Base-by-base conservation (phyloP, 1,284 basidiomycete species). In the Sanghuangporus weigelae region DNA sequence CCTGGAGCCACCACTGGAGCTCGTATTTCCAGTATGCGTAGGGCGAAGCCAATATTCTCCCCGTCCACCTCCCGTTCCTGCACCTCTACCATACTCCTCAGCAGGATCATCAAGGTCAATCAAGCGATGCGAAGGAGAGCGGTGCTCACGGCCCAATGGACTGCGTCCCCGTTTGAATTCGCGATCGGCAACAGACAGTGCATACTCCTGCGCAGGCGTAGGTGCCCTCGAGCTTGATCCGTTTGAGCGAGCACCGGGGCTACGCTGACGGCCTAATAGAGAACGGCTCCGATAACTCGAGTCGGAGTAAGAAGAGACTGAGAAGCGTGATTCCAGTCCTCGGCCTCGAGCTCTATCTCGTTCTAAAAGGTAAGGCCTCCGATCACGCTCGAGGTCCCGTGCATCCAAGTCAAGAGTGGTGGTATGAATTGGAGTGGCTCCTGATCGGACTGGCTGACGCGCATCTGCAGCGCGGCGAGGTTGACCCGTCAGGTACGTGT, bases 401-500 rank as follows among this genome's bases (percentile, higher is more conserved):
- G 63, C 60, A 79, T 81, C 60, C 76, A 78, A n/a, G 71, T 69
- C 35, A 81, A 83, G 71, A 80, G 81, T 57, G 79, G 75, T 67
- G 76, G 50, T 3, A 73, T 71, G 62, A 79, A 69, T 54, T 74
- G 71, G 64, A 80, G 78, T 66, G 72, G 66, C 11, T 66, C 59
- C 57, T 79, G 78, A 46, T 71, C 77, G 81, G 65, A 89, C 78
- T 36, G 89, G 87, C 73, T 86, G 82, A n/a, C 87, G 79, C 21
- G 87, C 83, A 69, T 89, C 85, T 3, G 88, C 84, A 39, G 76
- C 79, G 26, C 77, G 76, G 38, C 82, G 79, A 57, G 83, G 84
- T 57, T 78, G 71, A 19, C 89, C 89, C 3, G 87, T 91, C 59
- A 85, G 70, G 70, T 87, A 82, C 56, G 88, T 85, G 72, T 86